These are phyloP conservation scores for Isatis tinctoria DNA, from an alignment of 345 rosid species.

Conservation along the genomic window DNA sequence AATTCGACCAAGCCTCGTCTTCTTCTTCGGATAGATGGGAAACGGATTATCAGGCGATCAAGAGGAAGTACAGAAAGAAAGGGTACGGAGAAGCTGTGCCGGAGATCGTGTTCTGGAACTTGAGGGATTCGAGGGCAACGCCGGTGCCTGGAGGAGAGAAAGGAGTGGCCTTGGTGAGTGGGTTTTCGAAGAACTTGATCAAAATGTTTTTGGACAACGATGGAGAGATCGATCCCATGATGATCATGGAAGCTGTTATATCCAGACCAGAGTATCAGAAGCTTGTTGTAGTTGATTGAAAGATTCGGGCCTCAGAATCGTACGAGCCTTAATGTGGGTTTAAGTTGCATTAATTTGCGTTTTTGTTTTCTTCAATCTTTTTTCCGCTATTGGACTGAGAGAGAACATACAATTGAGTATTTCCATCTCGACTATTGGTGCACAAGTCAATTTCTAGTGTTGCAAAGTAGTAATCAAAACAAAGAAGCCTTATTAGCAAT, in stretches of 20 bases:
- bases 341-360: too few relatives aligned
- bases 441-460: too few relatives aligned
- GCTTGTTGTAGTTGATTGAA: conserved; percentile 33
- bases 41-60: conserved; percentile 42
- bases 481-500: too few relatives aligned
- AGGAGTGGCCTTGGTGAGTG: conserved; percentile 59
- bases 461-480: too few relatives aligned
- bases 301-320: background rate
- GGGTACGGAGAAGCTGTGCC: conserved; percentile 44
- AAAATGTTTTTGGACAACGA: conserved; percentile 46
- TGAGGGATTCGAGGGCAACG: conserved; percentile 46
- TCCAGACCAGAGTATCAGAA: conserved; percentile 41
- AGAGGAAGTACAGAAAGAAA: too few relatives aligned
- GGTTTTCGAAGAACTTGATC: conserved; percentile 61
- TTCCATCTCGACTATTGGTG: too few relatives aligned
- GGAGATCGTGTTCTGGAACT: conserved; percentile 63
- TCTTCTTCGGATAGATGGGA: conserved; percentile 34
- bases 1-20: conserved; percentile 41
- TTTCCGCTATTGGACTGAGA: too few relatives aligned
- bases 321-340: too few relatives aligned
- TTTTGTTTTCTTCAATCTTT: too few relatives aligned
- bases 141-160: conserved; percentile 39
- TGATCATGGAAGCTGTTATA: conserved; percentile 45
- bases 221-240: conserved; percentile 34
- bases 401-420: too few relatives aligned